Conservation (phyloP, 495 filamentous ascomycete genomes). For the Penicillium maclennaniae region DNA sequence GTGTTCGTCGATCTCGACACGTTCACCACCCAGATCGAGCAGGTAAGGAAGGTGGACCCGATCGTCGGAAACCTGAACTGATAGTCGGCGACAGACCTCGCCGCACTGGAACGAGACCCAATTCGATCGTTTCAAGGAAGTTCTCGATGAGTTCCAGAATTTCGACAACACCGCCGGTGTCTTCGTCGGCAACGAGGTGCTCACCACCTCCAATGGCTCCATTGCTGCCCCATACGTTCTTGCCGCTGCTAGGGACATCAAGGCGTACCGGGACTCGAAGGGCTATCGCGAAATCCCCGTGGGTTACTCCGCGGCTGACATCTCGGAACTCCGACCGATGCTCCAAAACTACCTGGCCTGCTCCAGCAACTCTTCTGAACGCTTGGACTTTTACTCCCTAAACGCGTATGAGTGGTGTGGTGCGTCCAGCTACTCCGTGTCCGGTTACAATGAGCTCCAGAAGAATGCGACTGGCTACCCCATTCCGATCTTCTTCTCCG, state of each 20-base stretch:
- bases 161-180: constrained; percentile 80
- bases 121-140: constrained; percentile 59
- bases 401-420: constrained; percentile 90
- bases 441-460: constrained; percentile 68
- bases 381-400: constrained; percentile 77
- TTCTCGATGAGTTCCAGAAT: constrained; percentile 74
- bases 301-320: constrained; percentile 89
- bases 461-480: constrained; percentile 55
- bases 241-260: constrained; percentile 74
- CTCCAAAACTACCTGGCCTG: constrained; percentile 87
- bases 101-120: constrained; percentile 67
- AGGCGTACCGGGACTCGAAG: constrained; percentile 72
- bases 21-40: constrained; percentile 72
- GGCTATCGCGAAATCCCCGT: constrained; percentile 79
- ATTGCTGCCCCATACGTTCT: constrained; percentile 76
- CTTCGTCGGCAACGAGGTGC: constrained; percentile 84
- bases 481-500: constrained; percentile 82
- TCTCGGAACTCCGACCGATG: constrained; percentile 74
- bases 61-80: neutral
- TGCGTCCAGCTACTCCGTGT: constrained; percentile 57
- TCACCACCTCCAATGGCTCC: constrained; percentile 54
- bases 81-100: constrained; percentile 16
- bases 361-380: constrained; percentile 60
- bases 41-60: constrained; percentile 42
- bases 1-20: constrained; percentile 80